Conservation (phyloP, 176 grass and related monocot genomes). For the Triticum turgidum region DNA sequence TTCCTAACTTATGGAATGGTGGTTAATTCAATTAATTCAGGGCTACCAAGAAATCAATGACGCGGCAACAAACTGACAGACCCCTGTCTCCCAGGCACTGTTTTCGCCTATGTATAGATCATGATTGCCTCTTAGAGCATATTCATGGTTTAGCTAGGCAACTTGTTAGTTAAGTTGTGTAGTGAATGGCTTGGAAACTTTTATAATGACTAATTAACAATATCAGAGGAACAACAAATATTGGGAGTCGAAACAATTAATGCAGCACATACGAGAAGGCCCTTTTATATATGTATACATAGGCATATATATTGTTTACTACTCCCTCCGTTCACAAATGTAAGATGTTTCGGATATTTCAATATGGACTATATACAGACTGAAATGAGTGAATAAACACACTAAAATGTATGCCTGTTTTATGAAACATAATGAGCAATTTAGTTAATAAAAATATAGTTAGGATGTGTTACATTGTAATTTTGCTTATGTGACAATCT, state of each 20-base stretch:
- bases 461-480: too few species aligned
- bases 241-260: background rate
- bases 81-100: background rate
- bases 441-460: too few species aligned
- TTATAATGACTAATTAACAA: background rate
- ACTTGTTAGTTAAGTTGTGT: background rate
- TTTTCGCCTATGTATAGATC: slow-evolving; percentile 7
- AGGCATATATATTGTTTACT: too few species aligned
- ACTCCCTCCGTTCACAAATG: too few species aligned
- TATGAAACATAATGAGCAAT: too few species aligned
- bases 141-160: background rate
- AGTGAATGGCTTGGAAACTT: background rate
- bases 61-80: background rate
- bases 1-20: background rate
- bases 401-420: too few species aligned
- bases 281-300: too few species aligned
- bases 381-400: too few species aligned
- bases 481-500: too few species aligned
- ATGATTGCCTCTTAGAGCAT: background rate
- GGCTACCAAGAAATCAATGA: slow-evolving; percentile 1
- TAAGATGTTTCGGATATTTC: too few species aligned
- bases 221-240: background rate
- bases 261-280: too few species aligned
- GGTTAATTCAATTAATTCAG: background rate
- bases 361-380: too few species aligned